Evolutionary conservation across 768 basidiomycete species (phyloP), one percentile per base, ranked within the genome.

Genomic region (Lentinula lateritia): DNA sequence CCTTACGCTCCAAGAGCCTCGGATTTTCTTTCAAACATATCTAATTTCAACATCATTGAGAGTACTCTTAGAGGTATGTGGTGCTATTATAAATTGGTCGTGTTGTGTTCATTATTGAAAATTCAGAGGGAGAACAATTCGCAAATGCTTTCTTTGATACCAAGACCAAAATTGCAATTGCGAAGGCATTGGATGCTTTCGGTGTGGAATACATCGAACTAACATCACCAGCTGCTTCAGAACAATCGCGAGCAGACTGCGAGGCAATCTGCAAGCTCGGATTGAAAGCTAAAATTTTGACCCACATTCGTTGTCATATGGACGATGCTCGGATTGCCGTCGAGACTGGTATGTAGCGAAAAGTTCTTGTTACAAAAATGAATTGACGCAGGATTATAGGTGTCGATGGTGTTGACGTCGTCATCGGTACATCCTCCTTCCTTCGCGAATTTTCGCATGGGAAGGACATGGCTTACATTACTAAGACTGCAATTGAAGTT

Each of bases 181-280:
- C 97, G 66, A 93, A 88, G 80, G 95, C 95, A 13, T 87, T 98
- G 61, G 95, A 98, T 81, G 95, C 95, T 54, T 98, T 99, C 71
- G 97, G 97, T 70, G 97, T 98, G 62, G 97, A 99, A 73, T 99
- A 99, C 83, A 95, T 99, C 71, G 97, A 99, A 72, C 89, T 99
- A 71, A 99, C 97, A 39, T 98, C 96, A 15, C 96, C 97, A 52
- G 94, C 91, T 48, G 96, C 97, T 23, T 98, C 96, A 5, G 94
- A 98, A 70, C 95, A 98, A 75, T 97, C 95, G 20, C 85, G 90
- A 38, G 72, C 80, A 35, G 96, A 98, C 71, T 99, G 97, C 78
- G 93, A 96, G 79, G 92, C 93, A 50, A 99, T 99, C 76, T 99
- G 97, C 88, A 95, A 94, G 83, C 92, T 98, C 66, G 95, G 95